Base-by-base conservation (phyloP, 1,284 basidiomycete genomes). In the Moesziomyces parantarcticus region DNA sequence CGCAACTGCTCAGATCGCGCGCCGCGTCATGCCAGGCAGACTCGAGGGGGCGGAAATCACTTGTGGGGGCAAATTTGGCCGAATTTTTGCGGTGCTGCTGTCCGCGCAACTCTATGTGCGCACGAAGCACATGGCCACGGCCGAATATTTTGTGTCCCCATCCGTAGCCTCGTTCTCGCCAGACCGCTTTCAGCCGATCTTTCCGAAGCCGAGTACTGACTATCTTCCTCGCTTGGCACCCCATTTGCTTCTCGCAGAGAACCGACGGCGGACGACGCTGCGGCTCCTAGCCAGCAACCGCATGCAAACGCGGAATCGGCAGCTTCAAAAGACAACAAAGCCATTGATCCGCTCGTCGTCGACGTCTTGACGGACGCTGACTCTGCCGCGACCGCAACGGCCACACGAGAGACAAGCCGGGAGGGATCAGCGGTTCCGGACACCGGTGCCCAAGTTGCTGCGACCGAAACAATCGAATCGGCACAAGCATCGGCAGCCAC, bases 381-480 rank as follows among this genome's bases (percentile, higher is more conserved):
- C 22, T 64, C 67, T 10, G 50, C 61, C 58, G 60, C 68, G 45
- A 64, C 67, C 34, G 67, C 68, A 58, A 71, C 61, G 42, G 58
- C 40, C 20, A 65, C 68, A 10, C 61, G 61, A 39, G 68, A 69
- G 18, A 63, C 58, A 21, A 67, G 66, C 46, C 66, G 59, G 14
- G 66, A 56, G 22, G 57, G 36, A n/a, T 29, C 52, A 3, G 16
- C 48, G 1, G 59, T 34, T 10, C 56, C 34, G 16, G 59, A 58
- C n/a, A 44, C 43, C 41, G 23, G 8, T 5, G 45, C 25, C 16
- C 29, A 44, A 25, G 10, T 34, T 39, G 36, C 36, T 40, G 22
- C 44, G 5, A 25, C 52, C 2, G 47, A 34, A 39, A 16, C 29
- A 2, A 5, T 23, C 10, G 42, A 36, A 16, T 22, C 45, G n/a